Percentiles rank a stretch among this genome's conserved stretches.
phyloP scores from a whole-genome alignment of 495 filamentous ascomycete genomes.

The Aspergillus nanangensis region DNA sequence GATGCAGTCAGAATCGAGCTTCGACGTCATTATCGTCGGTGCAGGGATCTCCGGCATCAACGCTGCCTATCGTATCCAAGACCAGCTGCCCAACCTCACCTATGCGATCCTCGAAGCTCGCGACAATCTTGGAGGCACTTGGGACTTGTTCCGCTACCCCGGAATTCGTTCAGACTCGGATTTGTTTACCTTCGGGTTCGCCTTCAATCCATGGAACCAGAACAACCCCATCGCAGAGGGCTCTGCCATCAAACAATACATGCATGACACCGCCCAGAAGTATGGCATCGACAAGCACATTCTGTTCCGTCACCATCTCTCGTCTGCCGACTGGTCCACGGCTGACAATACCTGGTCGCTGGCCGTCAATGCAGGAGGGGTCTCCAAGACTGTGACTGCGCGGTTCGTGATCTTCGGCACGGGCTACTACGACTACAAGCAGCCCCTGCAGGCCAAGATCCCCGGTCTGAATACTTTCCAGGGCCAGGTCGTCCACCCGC shows the following conservation, averaged over 20 bases:
- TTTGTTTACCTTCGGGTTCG: conserved; percentile 63
- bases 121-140: conserved; percentile 60
- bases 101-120: conserved; percentile 64
- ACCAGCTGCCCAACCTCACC: conserved; percentile 44
- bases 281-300: conserved; percentile 62
- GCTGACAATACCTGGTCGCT: conserved; percentile 58
- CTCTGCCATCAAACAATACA: conserved; percentile 54
- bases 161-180: conserved; percentile 66
- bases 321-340: conserved; percentile 54
- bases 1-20: too few species aligned
- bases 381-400: conserved; percentile 41
- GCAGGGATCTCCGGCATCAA: conserved; percentile 78
- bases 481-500: conserved; percentile 45
- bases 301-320: conserved; percentile 53
- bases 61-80: conserved; percentile 63
- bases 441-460: conserved; percentile 48
- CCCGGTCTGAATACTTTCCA: conserved; percentile 35
- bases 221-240: conserved; percentile 58
- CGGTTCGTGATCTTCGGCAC: conserved; percentile 59
- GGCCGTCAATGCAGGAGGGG: conserved; percentile 39
- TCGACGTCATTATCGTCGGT: conserved; percentile 68
- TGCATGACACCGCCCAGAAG: conserved; percentile 52
- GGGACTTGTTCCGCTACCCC: conserved; percentile 69
- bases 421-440: conserved; percentile 63
- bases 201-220: conserved; percentile 62